Base-by-base conservation (phyloP, 495 filamentous ascomycete genomes). In the Penicillium crystallinum region DNA sequence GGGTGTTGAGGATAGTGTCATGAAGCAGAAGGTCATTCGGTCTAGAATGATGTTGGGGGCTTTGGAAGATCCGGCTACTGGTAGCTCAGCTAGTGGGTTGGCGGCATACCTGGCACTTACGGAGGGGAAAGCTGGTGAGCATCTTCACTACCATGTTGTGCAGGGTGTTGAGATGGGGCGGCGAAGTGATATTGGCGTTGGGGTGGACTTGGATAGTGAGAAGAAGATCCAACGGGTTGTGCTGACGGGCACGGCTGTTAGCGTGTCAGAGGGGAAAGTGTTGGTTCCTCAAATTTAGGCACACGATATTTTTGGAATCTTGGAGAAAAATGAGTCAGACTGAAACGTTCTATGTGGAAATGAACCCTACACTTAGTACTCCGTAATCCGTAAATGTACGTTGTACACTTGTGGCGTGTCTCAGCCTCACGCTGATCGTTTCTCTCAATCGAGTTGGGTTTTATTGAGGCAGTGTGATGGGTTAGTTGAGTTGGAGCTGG, bases 161-260 rank as follows among this genome's bases (percentile, higher is more conserved):
- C 88, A 91, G 70, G 88, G 88, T 0, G 83, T 90, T 11, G 87
- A 91, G 71, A 91, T 90, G 84, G 87, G 84, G 0, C 70, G 87
- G 51, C 69, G 68, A 56, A 90, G 86, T 71, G 77, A 79, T 39
- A 83, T 84, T 54, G 67, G 68, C 4, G 64, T 79, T 34, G 71
- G 65, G 27, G 75, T 79, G 43, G 66, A 51, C 15, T 58, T 72
- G 57, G 61, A 58, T 30, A 42, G 44, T 17, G 57, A 65, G 36
- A 65, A 62, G 18, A 49, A 31, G 50, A 60, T 86, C 42, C 72
- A 77, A 48, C 70, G 71, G 40, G 65, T 87, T 15, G 72, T 68
- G 54, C 47, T 86, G 52, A 81, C 73, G 18, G 83, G 83, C 0
- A 72, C 64, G 30, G 80, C 82, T 3, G 78, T 80, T n/a, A 69